Base-by-base conservation (phyloP, 345 rosid genomes). In the Populus alba region DNA sequence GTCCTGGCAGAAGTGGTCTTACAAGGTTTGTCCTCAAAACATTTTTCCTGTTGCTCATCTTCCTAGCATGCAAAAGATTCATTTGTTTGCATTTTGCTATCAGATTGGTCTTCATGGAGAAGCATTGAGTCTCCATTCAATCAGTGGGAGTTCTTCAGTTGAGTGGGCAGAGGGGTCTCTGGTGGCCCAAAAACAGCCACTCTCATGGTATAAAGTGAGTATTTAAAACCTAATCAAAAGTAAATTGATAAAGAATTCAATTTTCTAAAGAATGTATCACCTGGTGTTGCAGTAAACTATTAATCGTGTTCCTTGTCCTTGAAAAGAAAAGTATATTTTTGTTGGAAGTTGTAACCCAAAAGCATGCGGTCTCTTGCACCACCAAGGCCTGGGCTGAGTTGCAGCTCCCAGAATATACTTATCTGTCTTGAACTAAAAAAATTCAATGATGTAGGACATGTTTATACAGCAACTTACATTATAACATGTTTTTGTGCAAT, bases 31-130 rank as follows among this genome's bases (percentile, higher is more conserved):
- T 76, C 47, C 71, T 75, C 75, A 31, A 57, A 33, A 23, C 47
- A 35, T 35, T 68, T 47, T 25, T 69, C 15, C 8, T 67, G n/a
- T 25, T 9, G 70, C 70, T 22, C 16, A 16, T 66, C 63, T 1
- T 47, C 39, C 77, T 57, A 13, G 29, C 31, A 25, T 73, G 41
- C 70, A 39, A 67, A 45, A 43, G 8, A 59, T 41, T 78, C 27
- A 77, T 66, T 51, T 16, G 41, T 45, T 74, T 57, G 43, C 69
- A 76, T 25, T 15, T 39, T 51, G 37, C 27, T 33, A 47, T 80
- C 88, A 95, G 99, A 83, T 96, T 81, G 99, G 99, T 80, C 94
- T 97, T n/a, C 87, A 86, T 75, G 99, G 99, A 82, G 99, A 97
- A 87, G 89, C 86, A 63, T 72, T 94, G 85, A 87, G 87, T 81